phyloP scores from a whole-genome alignment of 345 rosid species.

The Citrus australasica region DNA sequence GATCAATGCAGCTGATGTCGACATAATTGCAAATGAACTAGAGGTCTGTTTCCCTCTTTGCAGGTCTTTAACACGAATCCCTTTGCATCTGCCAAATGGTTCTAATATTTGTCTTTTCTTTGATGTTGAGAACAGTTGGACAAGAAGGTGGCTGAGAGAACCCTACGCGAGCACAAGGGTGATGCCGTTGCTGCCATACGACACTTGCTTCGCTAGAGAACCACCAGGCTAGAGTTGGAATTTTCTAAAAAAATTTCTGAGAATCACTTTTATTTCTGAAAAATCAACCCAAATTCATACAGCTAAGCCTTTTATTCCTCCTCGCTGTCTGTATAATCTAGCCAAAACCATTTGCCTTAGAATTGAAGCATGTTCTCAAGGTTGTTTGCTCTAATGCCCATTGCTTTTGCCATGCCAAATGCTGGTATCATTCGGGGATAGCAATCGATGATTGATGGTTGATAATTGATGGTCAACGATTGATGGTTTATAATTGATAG shows the following conservation, averaged over 20 bases:
- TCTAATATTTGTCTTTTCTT: slow-evolving; percentile 6
- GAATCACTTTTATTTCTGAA: neutral
- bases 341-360: neutral
- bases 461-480: neutral
- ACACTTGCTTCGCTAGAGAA: slow-evolving; percentile 54
- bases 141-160: slow-evolving; percentile 87
- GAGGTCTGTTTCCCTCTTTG: slow-evolving; percentile 52
- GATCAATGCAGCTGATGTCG: slow-evolving; percentile 87
- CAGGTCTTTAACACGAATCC: neutral
- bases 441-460: neutral
- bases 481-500: too few species aligned
- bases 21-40: slow-evolving; percentile 83
- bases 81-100: slow-evolving; percentile 2
- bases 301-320: neutral
- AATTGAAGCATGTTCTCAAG: neutral
- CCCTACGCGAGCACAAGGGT: slow-evolving; percentile 92
- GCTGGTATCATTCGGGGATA: too few species aligned
- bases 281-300: neutral
- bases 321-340: neutral
- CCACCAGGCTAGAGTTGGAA: neutral
- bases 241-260: neutral
- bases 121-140: slow-evolving; percentile 52
- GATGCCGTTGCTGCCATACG: slow-evolving; percentile 93
- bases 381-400: neutral
- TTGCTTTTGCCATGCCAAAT: neutral